Conservation (phyloP, 345 rosid species). For the Citrus hindsii region DNA sequence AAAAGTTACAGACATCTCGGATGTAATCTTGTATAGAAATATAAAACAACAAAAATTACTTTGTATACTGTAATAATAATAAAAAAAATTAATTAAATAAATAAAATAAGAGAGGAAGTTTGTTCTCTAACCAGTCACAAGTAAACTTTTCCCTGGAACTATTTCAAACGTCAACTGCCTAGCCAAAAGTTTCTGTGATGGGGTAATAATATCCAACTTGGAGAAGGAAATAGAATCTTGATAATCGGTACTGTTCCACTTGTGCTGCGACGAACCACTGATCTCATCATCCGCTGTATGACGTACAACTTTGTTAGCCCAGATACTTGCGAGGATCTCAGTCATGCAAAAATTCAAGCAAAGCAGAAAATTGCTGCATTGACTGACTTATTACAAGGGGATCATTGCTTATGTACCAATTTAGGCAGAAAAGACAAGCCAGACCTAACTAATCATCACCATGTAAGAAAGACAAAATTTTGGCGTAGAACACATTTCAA, state of each 20-base stretch:
- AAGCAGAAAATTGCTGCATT: background rate
- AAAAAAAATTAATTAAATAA: background rate
- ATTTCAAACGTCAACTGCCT: conserved; percentile 78
- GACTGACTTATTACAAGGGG: background rate
- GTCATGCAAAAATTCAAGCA: background rate
- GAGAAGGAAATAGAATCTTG: conserved; percentile 63
- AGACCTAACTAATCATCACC: background rate
- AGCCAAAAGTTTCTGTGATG: conserved; percentile 85
- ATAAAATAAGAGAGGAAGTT: background rate
- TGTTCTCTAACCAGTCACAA: conserved; percentile 80
- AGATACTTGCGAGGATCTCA: background rate
- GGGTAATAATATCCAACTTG: conserved; percentile 82
- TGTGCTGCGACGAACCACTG: conserved; percentile 26
- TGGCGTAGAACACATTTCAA: background rate
- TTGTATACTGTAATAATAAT: background rate
- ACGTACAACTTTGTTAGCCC: conserved; percentile 15
- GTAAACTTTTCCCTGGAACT: conserved; percentile 77
- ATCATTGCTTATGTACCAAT: background rate
- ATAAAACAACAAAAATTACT: conserved; percentile 1
- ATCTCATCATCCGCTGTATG: conserved; percentile 35
- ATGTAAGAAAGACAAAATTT: background rate
- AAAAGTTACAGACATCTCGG: conserved; percentile 23
- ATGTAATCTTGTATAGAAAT: conserved; percentile 15
- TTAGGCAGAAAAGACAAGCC: background rate
- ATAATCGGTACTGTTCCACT: conserved; percentile 32